Evolutionary conservation across 768 basidiomycete species (phyloP).

Genomic region (Exidia glandulosa): DNA sequence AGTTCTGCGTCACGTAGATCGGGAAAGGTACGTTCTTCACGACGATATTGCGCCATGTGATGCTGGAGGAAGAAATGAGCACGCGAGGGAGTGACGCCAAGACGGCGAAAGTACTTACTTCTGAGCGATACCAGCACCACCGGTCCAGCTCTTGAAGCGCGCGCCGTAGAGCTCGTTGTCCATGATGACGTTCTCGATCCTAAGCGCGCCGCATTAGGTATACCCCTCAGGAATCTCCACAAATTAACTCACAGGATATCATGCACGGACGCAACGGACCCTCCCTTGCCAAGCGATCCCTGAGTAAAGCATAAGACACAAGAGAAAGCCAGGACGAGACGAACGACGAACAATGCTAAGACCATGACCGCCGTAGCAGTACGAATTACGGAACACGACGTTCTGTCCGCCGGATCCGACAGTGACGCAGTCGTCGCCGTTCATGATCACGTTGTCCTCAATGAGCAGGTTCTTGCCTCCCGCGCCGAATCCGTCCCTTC

Average conservation of each 20-base stretch:
- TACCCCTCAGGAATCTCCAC: background rate
- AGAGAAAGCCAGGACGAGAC: background rate
- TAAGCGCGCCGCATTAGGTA: background rate
- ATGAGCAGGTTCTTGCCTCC: conserved; percentile 46
- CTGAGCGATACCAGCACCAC: conserved; percentile 44
- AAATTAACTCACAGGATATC: conserved; percentile 36
- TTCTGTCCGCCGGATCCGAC: conserved; percentile 46
- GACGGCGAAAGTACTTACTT: conserved; percentile 34
- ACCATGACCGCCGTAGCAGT: conserved; percentile 49
- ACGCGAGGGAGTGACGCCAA: background rate
- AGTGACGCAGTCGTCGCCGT: conserved; percentile 54
- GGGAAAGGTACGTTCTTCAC: conserved; percentile 46
- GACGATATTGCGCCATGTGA: conserved; percentile 48
- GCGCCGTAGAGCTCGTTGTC: conserved; percentile 42
- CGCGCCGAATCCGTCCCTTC: conserved; percentile 36
- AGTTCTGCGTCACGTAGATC: conserved; percentile 58
- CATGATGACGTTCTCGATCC: conserved; percentile 20
- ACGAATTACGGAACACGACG: conserved; percentile 28
- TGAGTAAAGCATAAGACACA: background rate
- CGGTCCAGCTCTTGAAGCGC: conserved; percentile 61
- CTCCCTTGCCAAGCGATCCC: conserved; percentile 31
- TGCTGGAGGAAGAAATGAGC: conserved; percentile 18
- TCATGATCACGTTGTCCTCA: conserved; percentile 45
- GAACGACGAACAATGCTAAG: conserved; percentile 30
- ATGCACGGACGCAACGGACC: conserved; percentile 43